These are phyloP conservation scores for Aspergillus oerlinghausenensis DNA, from an alignment of 2,329 filamentous ascomycete species.

Conservation along the genomic window DNA sequence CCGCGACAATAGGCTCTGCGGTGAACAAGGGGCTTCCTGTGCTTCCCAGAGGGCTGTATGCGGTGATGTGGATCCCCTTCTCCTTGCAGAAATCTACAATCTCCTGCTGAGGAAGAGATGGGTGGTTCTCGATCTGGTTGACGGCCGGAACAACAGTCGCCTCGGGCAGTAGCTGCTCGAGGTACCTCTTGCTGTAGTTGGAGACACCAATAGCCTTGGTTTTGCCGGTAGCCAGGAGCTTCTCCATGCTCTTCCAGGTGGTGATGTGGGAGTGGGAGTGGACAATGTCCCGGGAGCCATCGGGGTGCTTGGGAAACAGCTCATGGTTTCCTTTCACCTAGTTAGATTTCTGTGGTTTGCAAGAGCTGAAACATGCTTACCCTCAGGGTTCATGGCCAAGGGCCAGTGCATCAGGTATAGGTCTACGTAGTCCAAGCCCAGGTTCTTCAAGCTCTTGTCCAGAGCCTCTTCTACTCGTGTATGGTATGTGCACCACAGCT, in stretches of 20 bases:
- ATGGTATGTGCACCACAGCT: conserved; percentile 80
- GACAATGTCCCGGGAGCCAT: conserved; percentile 71
- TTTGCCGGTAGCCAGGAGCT: conserved; percentile 51
- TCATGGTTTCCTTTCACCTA: conserved; percentile 28
- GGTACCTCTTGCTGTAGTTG: conserved; percentile 53
- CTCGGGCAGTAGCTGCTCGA: conserved; percentile 53
- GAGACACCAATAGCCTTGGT: conserved; percentile 55
- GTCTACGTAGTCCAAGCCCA: conserved; percentile 78
- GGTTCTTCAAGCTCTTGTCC: conserved; percentile 65
- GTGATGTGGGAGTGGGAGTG: conserved; percentile 65
- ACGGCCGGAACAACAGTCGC: conserved; percentile 61
- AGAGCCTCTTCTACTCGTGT: conserved; percentile 64
- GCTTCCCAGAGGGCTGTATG: conserved; percentile 45
- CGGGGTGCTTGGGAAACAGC: conserved; percentile 65
- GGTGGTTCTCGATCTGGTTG: conserved; percentile 80
- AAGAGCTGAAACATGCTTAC: conserved; percentile 31
- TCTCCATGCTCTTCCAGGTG: conserved; percentile 70
- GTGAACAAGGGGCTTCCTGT: conserved; percentile 42
- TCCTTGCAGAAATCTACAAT: conserved; percentile 49
- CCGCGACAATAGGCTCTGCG: conserved; percentile 37
- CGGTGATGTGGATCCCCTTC: conserved; percentile 50
- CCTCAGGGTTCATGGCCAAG: conserved; percentile 69
- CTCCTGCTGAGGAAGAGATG: conserved; percentile 58
- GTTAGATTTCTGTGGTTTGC: conserved; percentile 2
- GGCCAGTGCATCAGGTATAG: conserved; percentile 83